These are phyloP conservation scores for Fomitopsis schrenkii DNA, from an alignment of 1,284 basidiomycete genomes.

Conservation along the genomic window DNA sequence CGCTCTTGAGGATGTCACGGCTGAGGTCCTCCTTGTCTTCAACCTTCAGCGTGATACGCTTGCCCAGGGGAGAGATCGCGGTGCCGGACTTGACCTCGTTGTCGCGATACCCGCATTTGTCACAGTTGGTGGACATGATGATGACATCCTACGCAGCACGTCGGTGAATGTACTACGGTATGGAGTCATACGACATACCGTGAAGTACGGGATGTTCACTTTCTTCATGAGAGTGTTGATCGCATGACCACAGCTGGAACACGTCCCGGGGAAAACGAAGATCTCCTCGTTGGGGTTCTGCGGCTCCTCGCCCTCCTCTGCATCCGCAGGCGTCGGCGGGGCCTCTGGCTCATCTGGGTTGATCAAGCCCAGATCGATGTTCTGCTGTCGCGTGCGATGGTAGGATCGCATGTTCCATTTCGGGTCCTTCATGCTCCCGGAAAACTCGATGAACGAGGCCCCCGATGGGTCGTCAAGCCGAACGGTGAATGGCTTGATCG, in stretches of 20 bases:
- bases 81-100: slow-evolving; percentile 96
- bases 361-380: slow-evolving; percentile 75
- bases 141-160: slow-evolving; percentile 73
- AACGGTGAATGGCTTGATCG: slow-evolving; percentile 78
- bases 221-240: slow-evolving; percentile 94
- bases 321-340: slow-evolving; percentile 7
- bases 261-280: slow-evolving; percentile 84
- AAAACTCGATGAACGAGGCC: slow-evolving; percentile 92
- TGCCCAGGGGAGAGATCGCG: slow-evolving; percentile 84
- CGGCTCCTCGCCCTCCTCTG: slow-evolving; percentile 21
- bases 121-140: slow-evolving; percentile 99
- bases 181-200: slow-evolving; percentile 43
- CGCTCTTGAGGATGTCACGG: slow-evolving; percentile 94
- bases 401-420: slow-evolving; percentile 95
- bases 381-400: slow-evolving; percentile 80
- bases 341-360: slow-evolving; percentile 40
- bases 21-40: slow-evolving; percentile 93
- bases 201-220: slow-evolving; percentile 97
- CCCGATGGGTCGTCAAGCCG: slow-evolving; percentile 92
- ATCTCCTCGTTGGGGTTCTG: slow-evolving; percentile 73
- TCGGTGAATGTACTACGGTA: not conserved
- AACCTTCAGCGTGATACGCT: slow-evolving; percentile 85
- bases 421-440: slow-evolving; percentile 76
- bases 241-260: slow-evolving; percentile 84
- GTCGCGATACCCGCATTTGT: slow-evolving; percentile 92